Base-by-base conservation (phyloP, 768 basidiomycete species). In the Hirschioporus abietinus region DNA sequence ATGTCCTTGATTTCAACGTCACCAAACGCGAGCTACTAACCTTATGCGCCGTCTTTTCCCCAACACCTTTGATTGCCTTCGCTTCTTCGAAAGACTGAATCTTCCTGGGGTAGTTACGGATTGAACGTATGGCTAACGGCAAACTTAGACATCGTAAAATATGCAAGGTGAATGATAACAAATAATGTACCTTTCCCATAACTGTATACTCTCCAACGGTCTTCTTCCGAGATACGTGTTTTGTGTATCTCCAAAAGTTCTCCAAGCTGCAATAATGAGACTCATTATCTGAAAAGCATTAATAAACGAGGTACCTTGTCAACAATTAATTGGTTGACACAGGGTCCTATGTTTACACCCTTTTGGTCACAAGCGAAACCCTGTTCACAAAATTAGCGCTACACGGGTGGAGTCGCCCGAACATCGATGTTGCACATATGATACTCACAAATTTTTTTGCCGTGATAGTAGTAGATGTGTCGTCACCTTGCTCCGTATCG, bases 21-120 rank as follows among this genome's bases (percentile, higher is more conserved):
- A 15, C 30, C 30, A 8, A 3, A 8, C 8, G 30, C 23, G 66
- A 58, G 58, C 9, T 12, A n/a, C 70, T 76, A 24, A 83, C 93
- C 83, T 95, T 94, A 27, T 78, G 72, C 4, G 90, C 91, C 0
- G 92, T 93, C 76, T 90, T 93, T 35, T 85, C 81, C 0, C 90
- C 93, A 20, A 93, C 82, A 1, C 88, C 88, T 6, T 72, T 75
- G 58, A 95, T 83, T 6, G 77, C 74, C 5, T 78, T 77, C 7
- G 92, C 92, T 71, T 93, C 86, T 20, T 79, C 80, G 58, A 79
- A 79, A 0, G 84, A 83, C 61, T 74, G 79, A 70, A 94, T 89
- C 7, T 85, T 84, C 65, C 77, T 83, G 0, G 84, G 85, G 70
- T 88, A 78, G 58, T 78, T 80, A 34, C 82, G 80, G 23, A 93